Evolutionary conservation across 2,329 filamentous ascomycete genomes (phyloP), one percentile per base, ranked within the genome.

Genomic region (Alternaria postmessia): DNA sequence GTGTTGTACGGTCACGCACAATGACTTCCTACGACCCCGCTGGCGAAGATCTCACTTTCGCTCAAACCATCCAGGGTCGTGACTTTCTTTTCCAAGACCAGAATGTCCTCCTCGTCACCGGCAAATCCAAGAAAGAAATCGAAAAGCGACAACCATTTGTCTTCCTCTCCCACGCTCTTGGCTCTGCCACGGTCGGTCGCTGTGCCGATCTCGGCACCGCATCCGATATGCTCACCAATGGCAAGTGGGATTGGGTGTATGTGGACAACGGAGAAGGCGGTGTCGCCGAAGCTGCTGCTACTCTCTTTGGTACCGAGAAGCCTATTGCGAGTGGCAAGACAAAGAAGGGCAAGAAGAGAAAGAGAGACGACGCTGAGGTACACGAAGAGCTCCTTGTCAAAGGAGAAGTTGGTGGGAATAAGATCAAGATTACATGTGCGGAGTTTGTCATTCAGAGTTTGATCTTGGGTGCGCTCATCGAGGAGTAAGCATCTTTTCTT

Each of bases 391-490:
- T 74, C 4, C 24, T 77, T 38, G 49, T 70, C 51, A 62, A 69
- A 65, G 76, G 78, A 20, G 69, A 75, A 28, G 73, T 80, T 16
- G 72, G 80, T 43, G 81, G 83, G 12, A 82, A 84, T 68, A 85
- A 79, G 61, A 82, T 93, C 38, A 86, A 85, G 63, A 85, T 95
- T 44, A 86, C 96, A 53, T 90, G 89, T 57, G 90, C 96, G 75
- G 94, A 98, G 79, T 88, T 94, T 74, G 88, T 98, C 22, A 89
- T 96, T 56, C 94, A 99, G 82, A 97, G 93, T 77, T 81, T 98
- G 60, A 97, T 99, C 64, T 77, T 97, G 51, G 94, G 94, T 1
- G 87, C 88, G 62, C 80, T 97, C 67, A 86, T 93, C 53, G 89
- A 92, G 63, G 86, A 87, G 51, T 74, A n/a, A 56, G 32, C 43